A percentile compares a stretch with the other conserved stretches of the same genome.
phyloP scores from a whole-genome alignment of 2,329 filamentous ascomycete genomes.

The Fusarium bactridioides region DNA sequence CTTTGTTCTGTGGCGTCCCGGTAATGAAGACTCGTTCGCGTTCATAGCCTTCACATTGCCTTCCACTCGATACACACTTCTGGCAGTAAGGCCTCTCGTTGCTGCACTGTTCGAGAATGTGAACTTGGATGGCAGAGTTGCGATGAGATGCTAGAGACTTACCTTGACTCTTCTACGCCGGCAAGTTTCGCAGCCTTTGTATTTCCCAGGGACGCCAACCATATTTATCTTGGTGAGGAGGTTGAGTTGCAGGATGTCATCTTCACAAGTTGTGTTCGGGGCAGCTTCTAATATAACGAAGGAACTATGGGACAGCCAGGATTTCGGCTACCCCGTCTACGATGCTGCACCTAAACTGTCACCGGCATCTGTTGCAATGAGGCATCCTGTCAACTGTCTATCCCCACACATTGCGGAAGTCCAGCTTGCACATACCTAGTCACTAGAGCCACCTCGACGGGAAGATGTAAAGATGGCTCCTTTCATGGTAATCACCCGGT shows the following conservation, averaged over 20 bases:
- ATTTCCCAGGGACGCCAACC: constrained; percentile 70
- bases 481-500: constrained; percentile 26
- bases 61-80: constrained; percentile 66
- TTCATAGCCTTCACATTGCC: constrained; percentile 69
- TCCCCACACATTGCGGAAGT: constrained; percentile 35
- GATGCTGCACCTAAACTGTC: constrained; percentile 34
- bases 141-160: constrained; percentile 32
- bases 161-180: constrained; percentile 66
- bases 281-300: not conserved
- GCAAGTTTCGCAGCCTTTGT: constrained; percentile 71
- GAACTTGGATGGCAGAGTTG: not conserved
- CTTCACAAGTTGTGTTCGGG: not conserved
- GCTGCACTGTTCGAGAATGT: constrained; percentile 60
- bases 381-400: constrained; percentile 27
- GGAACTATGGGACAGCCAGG: not conserved
- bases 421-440: constrained; percentile 19
- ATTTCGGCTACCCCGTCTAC: constrained; percentile 18
- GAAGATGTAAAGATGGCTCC: constrained; percentile 18
- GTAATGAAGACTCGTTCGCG: constrained; percentile 70
- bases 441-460: constrained; percentile 4
- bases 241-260: not conserved
- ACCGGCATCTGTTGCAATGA: constrained; percentile 14
- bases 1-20: constrained; percentile 62
- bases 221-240: constrained; percentile 49
- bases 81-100: constrained; percentile 67